Percentiles rank a stretch among this genome's conserved stretches.
Conservation (phyloP, 495 filamentous ascomycete genomes). For the Aspergillus haitiensis region DNA sequence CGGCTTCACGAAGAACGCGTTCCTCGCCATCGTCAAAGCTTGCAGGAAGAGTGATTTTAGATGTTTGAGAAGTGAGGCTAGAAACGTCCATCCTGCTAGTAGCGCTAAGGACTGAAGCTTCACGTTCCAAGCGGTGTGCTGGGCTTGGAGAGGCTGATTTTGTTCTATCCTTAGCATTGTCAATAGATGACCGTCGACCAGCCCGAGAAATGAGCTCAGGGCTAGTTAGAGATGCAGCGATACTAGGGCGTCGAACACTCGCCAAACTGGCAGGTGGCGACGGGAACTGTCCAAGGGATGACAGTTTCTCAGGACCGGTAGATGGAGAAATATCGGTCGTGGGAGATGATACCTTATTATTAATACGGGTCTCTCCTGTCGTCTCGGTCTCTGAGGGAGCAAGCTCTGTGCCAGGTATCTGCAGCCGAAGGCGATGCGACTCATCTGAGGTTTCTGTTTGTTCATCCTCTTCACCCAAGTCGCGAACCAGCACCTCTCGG, state of each 20-base stretch:
- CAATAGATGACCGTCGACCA: slow-evolving; percentile 35
- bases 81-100: slow-evolving; percentile 39
- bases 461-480: slow-evolving; percentile 72
- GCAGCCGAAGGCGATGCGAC: slow-evolving; percentile 21
- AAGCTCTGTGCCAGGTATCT: slow-evolving; percentile 20
- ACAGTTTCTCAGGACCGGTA: slow-evolving; percentile 3
- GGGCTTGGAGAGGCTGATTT: slow-evolving; percentile 32
- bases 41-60: slow-evolving; percentile 39
- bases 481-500: slow-evolving; percentile 79
- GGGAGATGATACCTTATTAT: slow-evolving; percentile 25
- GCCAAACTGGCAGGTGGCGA: slow-evolving; percentile 25
- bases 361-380: not conserved
- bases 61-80: slow-evolving; percentile 39
- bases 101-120: slow-evolving; percentile 44
- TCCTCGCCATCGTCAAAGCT: slow-evolving; percentile 51
- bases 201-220: slow-evolving; percentile 28
- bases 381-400: slow-evolving; percentile 1
- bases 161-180: slow-evolving; percentile 30
- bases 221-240: slow-evolving; percentile 37
- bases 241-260: slow-evolving; percentile 40
- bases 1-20: slow-evolving; percentile 49
- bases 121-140: slow-evolving; percentile 33
- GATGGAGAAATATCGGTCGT: slow-evolving; percentile 12
- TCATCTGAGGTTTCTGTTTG: slow-evolving; percentile 26
- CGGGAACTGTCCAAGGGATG: slow-evolving; percentile 18